A percentile compares a stretch with the other conserved stretches of the same genome.
Evolutionary conservation across 345 rosid species (phyloP).

Genomic region (Xanthoceras sorbifolium): DNA sequence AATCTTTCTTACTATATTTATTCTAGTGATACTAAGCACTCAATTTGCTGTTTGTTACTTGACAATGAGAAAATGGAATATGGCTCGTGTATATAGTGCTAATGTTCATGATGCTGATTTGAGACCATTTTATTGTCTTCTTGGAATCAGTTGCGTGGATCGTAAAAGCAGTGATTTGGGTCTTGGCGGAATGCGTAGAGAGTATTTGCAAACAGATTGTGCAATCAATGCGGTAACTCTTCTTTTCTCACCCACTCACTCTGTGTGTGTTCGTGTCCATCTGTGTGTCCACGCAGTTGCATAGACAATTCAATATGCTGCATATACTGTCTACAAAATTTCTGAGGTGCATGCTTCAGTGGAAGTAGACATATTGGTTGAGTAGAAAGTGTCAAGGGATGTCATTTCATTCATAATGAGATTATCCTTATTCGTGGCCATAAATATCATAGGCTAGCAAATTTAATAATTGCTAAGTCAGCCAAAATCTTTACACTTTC

Average conservation of each 20-base stretch:
- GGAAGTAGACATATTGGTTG: background rate
- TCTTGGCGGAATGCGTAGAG: conserved; percentile 79
- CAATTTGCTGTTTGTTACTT: background rate
- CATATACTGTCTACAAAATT: background rate
- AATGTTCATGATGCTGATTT: conserved; percentile 12
- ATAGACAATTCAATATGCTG: background rate
- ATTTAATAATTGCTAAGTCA: background rate
- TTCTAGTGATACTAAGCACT: background rate
- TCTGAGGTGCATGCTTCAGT: background rate
- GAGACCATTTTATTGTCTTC: background rate
- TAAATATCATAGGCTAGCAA: background rate
- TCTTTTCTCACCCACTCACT: conserved; percentile 16
- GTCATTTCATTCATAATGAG: background rate
- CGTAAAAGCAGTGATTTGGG: conserved; percentile 98
- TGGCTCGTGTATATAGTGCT: background rate
- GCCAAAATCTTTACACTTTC: background rate
- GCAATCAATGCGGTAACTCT: conserved; percentile 74
- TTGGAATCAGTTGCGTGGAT: conserved; percentile 68
- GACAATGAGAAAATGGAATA: background rate
- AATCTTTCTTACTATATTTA: background rate
- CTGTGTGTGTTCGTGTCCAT: background rate
- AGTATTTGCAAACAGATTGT: conserved; percentile 87
- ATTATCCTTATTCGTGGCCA: background rate
- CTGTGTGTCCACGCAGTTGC: background rate
- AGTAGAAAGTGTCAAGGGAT: background rate